phyloP scores from a whole-genome alignment of 495 filamentous ascomycete genomes.

The Neurospora sp. region DNA sequence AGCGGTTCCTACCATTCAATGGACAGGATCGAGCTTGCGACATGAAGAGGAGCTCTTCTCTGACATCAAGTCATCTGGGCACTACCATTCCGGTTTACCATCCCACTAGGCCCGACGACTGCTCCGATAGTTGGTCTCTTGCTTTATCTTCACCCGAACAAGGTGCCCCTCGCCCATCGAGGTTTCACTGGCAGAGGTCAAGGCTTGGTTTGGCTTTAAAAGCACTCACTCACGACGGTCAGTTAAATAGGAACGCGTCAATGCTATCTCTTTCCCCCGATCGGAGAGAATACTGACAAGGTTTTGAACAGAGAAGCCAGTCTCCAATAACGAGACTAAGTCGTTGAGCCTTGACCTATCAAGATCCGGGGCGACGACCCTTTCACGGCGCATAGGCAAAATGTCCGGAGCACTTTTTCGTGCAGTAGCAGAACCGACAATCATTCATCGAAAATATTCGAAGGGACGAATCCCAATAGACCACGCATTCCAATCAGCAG shows the following conservation, averaged over 20 bases:
- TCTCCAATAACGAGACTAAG: background rate
- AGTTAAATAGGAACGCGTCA: background rate
- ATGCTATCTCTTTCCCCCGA: background rate
- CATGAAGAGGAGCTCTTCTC: constrained; percentile 17
- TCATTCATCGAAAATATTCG: constrained; percentile 32
- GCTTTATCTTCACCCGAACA: background rate
- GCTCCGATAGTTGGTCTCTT: background rate
- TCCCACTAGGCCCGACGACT: background rate
- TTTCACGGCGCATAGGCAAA: constrained; percentile 20
- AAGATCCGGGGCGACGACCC: constrained; percentile 10
- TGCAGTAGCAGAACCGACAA: constrained; percentile 30
- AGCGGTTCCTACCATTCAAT: constrained; percentile 3
- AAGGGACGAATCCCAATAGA: constrained; percentile 25
- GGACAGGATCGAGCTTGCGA: constrained; percentile 9
- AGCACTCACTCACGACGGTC: constrained; percentile 36
- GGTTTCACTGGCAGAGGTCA: constrained; percentile 29
- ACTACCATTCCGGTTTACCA: constrained; percentile 2
- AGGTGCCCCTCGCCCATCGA: constrained; percentile 15
- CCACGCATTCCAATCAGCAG: constrained; percentile 10
- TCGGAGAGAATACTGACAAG: background rate
- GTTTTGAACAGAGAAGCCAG: background rate
- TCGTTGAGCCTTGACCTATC: background rate
- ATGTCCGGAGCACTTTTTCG: constrained; percentile 35
- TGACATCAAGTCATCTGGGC: constrained; percentile 6
- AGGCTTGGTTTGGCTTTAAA: constrained; percentile 34